A percentile compares a stretch with the other conserved stretches of the same genome.
Evolutionary conservation across 2,329 filamentous ascomycete species (phyloP).

Genomic region (Fusarium gaditjirri): DNA sequence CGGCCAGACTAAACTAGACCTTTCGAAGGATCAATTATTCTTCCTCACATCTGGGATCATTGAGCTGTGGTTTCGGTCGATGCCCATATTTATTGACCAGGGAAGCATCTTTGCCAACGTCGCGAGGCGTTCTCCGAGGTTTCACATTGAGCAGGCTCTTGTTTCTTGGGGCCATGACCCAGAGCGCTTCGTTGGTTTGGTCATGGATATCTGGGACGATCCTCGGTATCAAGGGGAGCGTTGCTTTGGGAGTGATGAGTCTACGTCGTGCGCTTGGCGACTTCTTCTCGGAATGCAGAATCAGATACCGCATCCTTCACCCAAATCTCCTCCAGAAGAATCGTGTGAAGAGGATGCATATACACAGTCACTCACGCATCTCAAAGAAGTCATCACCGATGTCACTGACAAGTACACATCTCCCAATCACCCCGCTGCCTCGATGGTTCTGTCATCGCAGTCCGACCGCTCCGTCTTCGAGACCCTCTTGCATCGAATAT

Average conservation of each 20-base stretch:
- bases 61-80: background rate
- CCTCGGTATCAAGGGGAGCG: fast-evolving
- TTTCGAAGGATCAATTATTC: background rate
- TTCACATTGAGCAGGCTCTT: background rate
- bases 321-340: background rate
- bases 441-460: background rate
- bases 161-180: background rate
- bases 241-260: fast-evolving
- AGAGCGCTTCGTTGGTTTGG: background rate
- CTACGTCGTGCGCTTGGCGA: background rate
- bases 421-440: background rate
- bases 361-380: background rate
- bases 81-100: background rate
- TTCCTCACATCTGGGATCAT: background rate
- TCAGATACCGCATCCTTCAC: background rate
- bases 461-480: background rate
- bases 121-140: background rate
- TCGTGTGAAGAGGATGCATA: background rate
- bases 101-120: background rate
- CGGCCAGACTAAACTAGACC: background rate
- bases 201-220: background rate
- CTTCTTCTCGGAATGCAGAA: background rate
- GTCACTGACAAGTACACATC: background rate
- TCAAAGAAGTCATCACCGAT: background rate
- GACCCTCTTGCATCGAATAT: background rate